Conservation (phyloP, 441 rosid species). For the Populus hybrid region DNA sequence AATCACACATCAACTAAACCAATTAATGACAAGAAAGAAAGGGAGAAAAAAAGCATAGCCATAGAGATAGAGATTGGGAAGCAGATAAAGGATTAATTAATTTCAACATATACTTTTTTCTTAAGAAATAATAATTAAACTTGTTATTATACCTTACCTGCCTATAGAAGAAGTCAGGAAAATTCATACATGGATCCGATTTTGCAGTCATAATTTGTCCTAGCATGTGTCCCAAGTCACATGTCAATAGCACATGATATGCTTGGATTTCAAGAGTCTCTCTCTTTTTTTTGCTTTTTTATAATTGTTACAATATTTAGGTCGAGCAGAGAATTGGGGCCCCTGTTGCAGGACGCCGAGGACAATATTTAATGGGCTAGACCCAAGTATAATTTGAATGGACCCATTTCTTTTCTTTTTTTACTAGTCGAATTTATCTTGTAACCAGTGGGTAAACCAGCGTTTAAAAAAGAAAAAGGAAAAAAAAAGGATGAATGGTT, state of each 20-base stretch:
- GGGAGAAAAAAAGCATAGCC: background rate
- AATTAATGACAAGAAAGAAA: background rate
- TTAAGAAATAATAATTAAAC: background rate
- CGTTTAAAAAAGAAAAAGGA: too few species aligned
- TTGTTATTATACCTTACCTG: background rate
- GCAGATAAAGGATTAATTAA: background rate
- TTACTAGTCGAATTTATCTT: background rate
- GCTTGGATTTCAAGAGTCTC: background rate
- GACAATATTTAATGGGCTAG: background rate
- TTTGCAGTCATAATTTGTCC: background rate
- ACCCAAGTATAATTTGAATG: slow-evolving; percentile 19
- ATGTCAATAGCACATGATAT: background rate
- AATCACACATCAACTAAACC: background rate
- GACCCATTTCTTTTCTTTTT: slow-evolving; percentile 11
- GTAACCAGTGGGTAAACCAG: too few species aligned
- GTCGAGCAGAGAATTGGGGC: background rate
- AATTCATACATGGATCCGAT: background rate
- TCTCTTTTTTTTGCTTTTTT: background rate
- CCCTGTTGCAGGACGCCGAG: background rate
- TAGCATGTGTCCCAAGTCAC: background rate
- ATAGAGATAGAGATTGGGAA: background rate
- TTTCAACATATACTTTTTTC: background rate
- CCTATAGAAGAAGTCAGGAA: background rate
- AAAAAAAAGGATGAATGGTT: too few species aligned
- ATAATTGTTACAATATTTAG: background rate